Base-by-base conservation (phyloP, 1,284 basidiomycete genomes). In the Schizopora paradoxa region DNA sequence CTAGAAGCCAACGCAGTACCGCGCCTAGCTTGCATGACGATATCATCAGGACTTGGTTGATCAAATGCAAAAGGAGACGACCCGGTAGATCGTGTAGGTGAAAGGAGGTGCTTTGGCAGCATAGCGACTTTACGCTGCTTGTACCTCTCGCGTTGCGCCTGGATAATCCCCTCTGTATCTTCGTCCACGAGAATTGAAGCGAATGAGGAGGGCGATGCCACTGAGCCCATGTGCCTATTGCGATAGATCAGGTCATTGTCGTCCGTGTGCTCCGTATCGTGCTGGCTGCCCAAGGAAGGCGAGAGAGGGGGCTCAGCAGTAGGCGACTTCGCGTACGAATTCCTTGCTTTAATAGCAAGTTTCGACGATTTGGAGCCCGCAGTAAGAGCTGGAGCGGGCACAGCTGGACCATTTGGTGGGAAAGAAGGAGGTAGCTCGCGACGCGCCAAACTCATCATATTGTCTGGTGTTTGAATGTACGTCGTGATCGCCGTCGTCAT, bases 11-110 rank as follows among this genome's bases (percentile, higher is more conserved):
- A 64, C 18, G 76, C 66, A 5, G 91, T 89, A 37, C 87, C 86
- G 44, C 75, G 77, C 27, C 91, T 79, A 28, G 91, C 89, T 53
- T 78, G 79, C 58, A 86, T 68, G 10, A 94, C 80, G 46, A 86
- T 65, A 57, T 94, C 91, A 55, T 94, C 91, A 8, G 91, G 91
- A 60, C 90, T 93, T n/a, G 87, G 88, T 19, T 73, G 71, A 51
- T 88, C 78, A 56, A 92, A 92, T 6, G 77, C 69, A 58, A 87
- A 90, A 2, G 67, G 65, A 21, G 60, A 56, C 16, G 41, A 43
- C 11, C 37, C 28, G 14, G 42, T 32, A 22, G 44, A 42, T n/a
- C 39, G 19, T 22, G 37, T 22, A 21, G 49, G 45, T 19, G 46
- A 47, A n/a, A 51, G 37, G 8, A 51, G 22, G 26, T 51, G 50